phyloP scores from a whole-genome alignment of 306 rosid species.

The Vigna trinervia region DNA sequence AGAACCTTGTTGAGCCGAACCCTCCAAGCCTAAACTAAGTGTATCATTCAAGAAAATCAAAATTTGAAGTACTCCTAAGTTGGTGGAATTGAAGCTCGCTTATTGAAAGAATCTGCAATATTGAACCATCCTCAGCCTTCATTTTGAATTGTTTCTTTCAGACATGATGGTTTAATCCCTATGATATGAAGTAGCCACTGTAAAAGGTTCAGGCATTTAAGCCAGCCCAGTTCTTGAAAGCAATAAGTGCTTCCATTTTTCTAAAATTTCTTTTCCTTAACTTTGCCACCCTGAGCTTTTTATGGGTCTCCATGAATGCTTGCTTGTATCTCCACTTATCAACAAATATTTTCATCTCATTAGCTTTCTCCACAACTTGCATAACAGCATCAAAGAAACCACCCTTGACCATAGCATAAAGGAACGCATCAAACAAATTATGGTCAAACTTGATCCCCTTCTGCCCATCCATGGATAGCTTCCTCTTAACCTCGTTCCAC shows the following conservation, averaged over 20 bases:
- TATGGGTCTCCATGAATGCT: constrained; percentile 95
- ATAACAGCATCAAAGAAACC: constrained; percentile 95
- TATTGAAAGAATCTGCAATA: constrained; percentile 33
- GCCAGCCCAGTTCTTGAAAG: constrained; percentile 99
- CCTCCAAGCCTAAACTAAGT: constrained; percentile 28
- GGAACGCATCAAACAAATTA: constrained; percentile 83
- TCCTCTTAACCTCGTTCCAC: constrained; percentile 91
- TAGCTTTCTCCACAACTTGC: constrained; percentile 93
- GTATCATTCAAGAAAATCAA: neutral
- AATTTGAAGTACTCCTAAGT: constrained; percentile 8
- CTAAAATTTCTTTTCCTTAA: constrained; percentile 72
- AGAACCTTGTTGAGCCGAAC: constrained; percentile 29
- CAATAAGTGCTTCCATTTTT: constrained; percentile 88
- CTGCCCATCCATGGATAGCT: constrained; percentile 61
- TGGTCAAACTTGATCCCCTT: constrained; percentile 73
- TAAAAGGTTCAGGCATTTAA: constrained; percentile 61
- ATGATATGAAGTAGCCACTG: constrained; percentile 22
- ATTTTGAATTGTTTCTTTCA: constrained; percentile 28
- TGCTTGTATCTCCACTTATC: constrained; percentile 99
- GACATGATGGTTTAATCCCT: constrained; percentile 31
- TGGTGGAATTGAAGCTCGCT: constrained; percentile 26
- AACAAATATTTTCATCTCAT: constrained; percentile 85
- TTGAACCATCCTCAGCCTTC: constrained; percentile 34
- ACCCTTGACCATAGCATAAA: constrained; percentile 92
- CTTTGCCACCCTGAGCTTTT: constrained; percentile 80